These are phyloP conservation scores for Xerocomus nothofagi DNA, from an alignment of 1,284 basidiomycete genomes.

Conservation along the genomic window DNA sequence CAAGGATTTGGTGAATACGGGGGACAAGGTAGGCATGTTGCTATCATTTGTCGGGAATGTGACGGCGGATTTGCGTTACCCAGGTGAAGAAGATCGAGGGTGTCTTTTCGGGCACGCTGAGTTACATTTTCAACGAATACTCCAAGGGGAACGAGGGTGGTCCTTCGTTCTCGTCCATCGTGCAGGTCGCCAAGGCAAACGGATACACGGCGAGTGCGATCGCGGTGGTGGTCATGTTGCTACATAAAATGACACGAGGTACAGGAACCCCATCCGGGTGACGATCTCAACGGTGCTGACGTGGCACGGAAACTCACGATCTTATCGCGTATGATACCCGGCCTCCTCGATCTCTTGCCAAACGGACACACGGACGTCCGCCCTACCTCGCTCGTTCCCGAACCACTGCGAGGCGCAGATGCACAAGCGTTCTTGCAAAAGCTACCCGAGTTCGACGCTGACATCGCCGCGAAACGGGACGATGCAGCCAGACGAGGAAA, in stretches of 20 bases:
- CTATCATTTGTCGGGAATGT: not conserved
- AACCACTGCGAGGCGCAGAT: slow-evolving; percentile 66
- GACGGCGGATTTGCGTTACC: not conserved
- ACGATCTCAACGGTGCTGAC: slow-evolving; percentile 95
- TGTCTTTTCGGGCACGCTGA: slow-evolving; percentile 93
- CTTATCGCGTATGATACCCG: slow-evolving; percentile 76
- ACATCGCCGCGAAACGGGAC: slow-evolving; percentile 75
- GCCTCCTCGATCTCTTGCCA: slow-evolving; percentile 54
- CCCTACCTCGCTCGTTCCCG: slow-evolving; percentile 86
- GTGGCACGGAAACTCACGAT: slow-evolving; percentile 98
- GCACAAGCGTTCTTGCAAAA: slow-evolving; percentile 83
- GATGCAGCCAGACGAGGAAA: slow-evolving; percentile 77
- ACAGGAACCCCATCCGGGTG: slow-evolving; percentile 95
- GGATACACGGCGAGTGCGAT: slow-evolving; percentile 78
- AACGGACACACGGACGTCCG: slow-evolving; percentile 79
- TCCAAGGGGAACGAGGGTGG: slow-evolving; percentile 62
- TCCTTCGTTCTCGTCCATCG: slow-evolving; percentile 84
- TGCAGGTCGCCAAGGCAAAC: slow-evolving; percentile 85
- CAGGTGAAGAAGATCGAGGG: slow-evolving; percentile 80
- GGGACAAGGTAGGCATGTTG: slow-evolving; percentile 69
- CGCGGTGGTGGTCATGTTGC: not conserved
- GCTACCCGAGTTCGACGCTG: slow-evolving; percentile 82
- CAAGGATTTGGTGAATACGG: slow-evolving; percentile 89
- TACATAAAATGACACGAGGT: not conserved
- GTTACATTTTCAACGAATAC: slow-evolving; percentile 99